These are phyloP conservation scores for Capronia coronata DNA, from an alignment of 2,329 filamentous ascomycete genomes.

Conservation along the genomic window DNA sequence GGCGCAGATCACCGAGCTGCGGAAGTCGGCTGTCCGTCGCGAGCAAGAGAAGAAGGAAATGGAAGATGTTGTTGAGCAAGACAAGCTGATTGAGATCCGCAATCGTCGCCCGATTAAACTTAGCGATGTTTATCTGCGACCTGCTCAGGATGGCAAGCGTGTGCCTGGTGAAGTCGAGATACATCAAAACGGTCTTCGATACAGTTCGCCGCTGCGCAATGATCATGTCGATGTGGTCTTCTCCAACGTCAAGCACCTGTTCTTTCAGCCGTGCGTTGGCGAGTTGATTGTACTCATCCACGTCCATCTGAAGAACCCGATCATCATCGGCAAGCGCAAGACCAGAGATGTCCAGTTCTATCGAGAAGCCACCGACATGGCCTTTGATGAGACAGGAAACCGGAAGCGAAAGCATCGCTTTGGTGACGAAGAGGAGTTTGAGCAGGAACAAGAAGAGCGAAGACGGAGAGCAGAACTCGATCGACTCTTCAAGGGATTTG, in stretches of 20 bases:
- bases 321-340: slow-evolving; percentile 98
- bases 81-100: slow-evolving; percentile 90
- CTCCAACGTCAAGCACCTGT: slow-evolving; percentile 96
- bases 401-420: slow-evolving; percentile 96
- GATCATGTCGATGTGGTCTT: slow-evolving; percentile 92
- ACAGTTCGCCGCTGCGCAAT: slow-evolving; percentile 71
- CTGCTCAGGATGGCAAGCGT: slow-evolving; percentile 92
- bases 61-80: slow-evolving; percentile 98
- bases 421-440: slow-evolving; percentile 97
- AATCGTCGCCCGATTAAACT: slow-evolving; percentile 86
- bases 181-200: slow-evolving; percentile 97
- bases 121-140: slow-evolving; percentile 91
- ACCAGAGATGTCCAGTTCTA: slow-evolving; percentile 99
- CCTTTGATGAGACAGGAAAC: slow-evolving; percentile 98
- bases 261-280: slow-evolving; percentile 95
- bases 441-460: slow-evolving; percentile 95
- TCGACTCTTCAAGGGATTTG: slow-evolving; percentile 90
- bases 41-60: slow-evolving; percentile 99
- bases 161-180: slow-evolving; percentile 95
- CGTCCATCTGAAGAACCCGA: slow-evolving; percentile 94
- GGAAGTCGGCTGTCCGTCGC: slow-evolving; percentile 82
- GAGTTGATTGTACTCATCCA: slow-evolving; percentile 98
- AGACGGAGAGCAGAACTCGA: slow-evolving; percentile 86
- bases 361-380: slow-evolving; percentile 93
- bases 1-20: slow-evolving; percentile 89